Evolutionary conservation across 768 basidiomycete species (phyloP), one percentile per base, ranked within the genome.

Genomic region (Termitomyces heimii): DNA sequence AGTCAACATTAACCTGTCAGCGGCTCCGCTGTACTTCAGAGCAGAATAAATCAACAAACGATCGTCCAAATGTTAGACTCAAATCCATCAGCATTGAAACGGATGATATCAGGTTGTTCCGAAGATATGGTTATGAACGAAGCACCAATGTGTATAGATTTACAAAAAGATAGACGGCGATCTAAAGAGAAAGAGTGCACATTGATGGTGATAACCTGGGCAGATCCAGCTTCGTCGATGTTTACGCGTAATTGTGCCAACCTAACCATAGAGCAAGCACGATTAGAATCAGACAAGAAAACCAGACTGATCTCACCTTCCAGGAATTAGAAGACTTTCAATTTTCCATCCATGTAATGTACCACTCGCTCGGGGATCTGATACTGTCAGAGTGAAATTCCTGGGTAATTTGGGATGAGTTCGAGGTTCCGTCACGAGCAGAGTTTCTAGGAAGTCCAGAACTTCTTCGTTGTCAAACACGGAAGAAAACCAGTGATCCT

Each of bases 341-440:
- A 95, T 82, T 50, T 72, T 78, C 75, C 84, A 89, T 2, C 92
- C 92, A 64, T 85, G 77, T 54, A 92, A 67, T 2, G 87, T 75
- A 1, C 89, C 90, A 56, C 78, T 81, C 64, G 92, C 89, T 1
- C 74, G 65, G 0, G 93, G 91, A 32, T 79, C 75, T 1, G 84
- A 79, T 5, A 87, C 84, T 0, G 91, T 94, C 55, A 95, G 70
- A 1, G 87, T 91, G 67, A 92, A 94, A 2, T 65, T 64, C 63
- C 55, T 43, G 62, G 64, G 22, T 50, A 60, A 26, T 18, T 52
- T 44, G 29, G 53, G 44, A 16, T 53, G 39, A 40, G n/a, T 34
- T 65, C 18, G 45, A 28, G 62, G 48, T 59, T 57, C 34, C 42
- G 50, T 16, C 32, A 63, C 43, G 43, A 66, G 54, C 14, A 67